Percentiles rank a stretch among this genome's conserved stretches.
Conservation (phyloP, 192 early-diverging fungal genomes). For the Umbelopsis ramanniana region DNA sequence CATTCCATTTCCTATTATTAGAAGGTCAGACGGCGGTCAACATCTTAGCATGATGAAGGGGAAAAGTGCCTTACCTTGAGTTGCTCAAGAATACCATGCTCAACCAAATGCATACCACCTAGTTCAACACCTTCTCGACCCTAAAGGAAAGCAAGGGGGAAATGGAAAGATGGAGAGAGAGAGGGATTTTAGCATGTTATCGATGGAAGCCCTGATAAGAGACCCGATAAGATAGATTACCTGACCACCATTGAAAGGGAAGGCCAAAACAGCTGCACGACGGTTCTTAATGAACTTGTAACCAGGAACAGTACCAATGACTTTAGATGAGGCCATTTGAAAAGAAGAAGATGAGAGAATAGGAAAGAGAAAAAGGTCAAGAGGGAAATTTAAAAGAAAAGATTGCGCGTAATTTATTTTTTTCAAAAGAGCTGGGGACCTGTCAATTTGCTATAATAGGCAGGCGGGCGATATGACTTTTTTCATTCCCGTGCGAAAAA, state of each 20-base stretch:
- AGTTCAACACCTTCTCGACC: conserved; percentile 83
- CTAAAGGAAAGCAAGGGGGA: not conserved
- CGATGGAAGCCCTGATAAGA: not conserved
- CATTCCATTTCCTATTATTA: conserved; percentile 65
- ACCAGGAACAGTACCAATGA: not conserved
- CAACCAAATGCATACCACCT: conserved; percentile 82
- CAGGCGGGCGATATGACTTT: not conserved
- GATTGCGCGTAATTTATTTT: not conserved
- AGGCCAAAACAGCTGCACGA: conserved; percentile 7
- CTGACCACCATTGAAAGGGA: conserved; percentile 40
- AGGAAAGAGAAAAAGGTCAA: not conserved
- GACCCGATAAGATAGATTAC: not conserved
- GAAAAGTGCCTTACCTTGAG: conserved; percentile 43
- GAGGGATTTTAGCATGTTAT: not conserved
- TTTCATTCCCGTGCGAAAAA: not conserved
- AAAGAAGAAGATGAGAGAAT: not conserved
- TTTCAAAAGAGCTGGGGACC: not conserved
- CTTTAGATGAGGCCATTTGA: not conserved
- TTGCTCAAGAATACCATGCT: conserved; percentile 86
- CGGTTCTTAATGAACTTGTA: conserved; percentile 9
- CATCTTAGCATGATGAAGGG: conserved; percentile 26
- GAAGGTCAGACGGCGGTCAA: too few species aligned
- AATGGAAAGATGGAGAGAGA: too few species aligned
- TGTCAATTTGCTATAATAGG: conserved; percentile 1
- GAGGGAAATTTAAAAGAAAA: too few species aligned